Evolutionary conservation across 2,329 filamentous ascomycete genomes (phyloP).

Genomic region (Aspergillus fumigatiaffinis): DNA sequence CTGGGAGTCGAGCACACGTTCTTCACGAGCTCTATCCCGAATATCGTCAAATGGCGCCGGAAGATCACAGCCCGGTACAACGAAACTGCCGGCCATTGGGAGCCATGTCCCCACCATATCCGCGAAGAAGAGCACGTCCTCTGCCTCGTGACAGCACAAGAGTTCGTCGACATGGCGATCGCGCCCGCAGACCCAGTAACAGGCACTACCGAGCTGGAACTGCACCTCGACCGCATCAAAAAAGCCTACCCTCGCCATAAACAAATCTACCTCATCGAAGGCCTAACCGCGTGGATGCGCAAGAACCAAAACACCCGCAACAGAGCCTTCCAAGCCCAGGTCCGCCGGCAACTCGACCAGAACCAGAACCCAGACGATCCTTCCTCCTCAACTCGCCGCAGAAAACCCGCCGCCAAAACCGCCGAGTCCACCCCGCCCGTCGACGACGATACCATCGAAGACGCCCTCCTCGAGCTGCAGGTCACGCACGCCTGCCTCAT

Average conservation of each 20-base stretch:
- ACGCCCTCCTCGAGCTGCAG: conserved; percentile 67
- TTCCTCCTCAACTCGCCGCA: conserved; percentile 16
- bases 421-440: conserved; percentile 48
- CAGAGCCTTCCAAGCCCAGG: conserved; percentile 62
- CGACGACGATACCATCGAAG: conserved; percentile 66
- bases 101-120: conserved; percentile 52
- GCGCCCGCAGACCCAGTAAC: conserved; percentile 23
- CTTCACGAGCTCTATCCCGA: conserved; percentile 39
- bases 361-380: conserved; percentile 6
- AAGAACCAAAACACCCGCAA: conserved; percentile 67
- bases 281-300: conserved; percentile 61
- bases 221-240: conserved; percentile 57
- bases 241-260: conserved; percentile 50
- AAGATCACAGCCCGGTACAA: conserved; percentile 64
- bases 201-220: conserved; percentile 48
- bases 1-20: conserved; percentile 41
- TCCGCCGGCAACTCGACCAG: conserved; percentile 46
- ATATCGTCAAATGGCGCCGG: conserved; percentile 64
- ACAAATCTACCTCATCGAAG: conserved; percentile 69
- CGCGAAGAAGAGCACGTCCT: conserved; percentile 59
- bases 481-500: conserved; percentile 63
- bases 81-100: conserved; percentile 59
- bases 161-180: conserved; percentile 61
- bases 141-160: conserved; percentile 58
- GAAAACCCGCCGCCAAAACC: conserved; percentile 36